These are phyloP conservation scores for Eremochloa ophiuroides DNA, from an alignment of 176 grass and related monocot species.

Conservation along the genomic window DNA sequence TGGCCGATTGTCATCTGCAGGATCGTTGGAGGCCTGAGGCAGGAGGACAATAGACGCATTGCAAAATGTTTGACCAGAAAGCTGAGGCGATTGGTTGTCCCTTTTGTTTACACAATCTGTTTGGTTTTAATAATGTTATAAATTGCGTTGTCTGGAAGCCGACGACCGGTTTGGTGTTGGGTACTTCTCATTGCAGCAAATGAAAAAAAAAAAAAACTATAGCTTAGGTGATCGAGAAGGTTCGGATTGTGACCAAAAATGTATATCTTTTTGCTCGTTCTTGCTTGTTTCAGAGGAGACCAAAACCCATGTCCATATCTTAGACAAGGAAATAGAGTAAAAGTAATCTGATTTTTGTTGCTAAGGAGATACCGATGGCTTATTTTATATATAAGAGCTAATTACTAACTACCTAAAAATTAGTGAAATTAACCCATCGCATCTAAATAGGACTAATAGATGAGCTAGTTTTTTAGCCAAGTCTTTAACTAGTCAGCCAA, in stretches of 20 bases:
- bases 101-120: neutral
- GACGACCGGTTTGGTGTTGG: neutral
- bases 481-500: too few species aligned
- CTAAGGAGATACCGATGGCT: too few species aligned
- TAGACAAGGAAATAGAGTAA: neutral
- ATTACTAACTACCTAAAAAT: too few species aligned
- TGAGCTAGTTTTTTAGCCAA: too few species aligned
- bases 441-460: too few species aligned
- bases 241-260: neutral
- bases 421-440: too few species aligned
- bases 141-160: neutral
- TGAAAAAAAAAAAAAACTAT: neutral
- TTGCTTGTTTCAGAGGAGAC: neutral
- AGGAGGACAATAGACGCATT: neutral
- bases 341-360: neutral
- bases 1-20: neutral
- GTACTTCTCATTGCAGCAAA: constrained; percentile 6
- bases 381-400: too few species aligned
- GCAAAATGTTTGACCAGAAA: constrained; percentile 21
- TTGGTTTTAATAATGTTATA: neutral
- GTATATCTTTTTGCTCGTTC: neutral
- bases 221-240: neutral
- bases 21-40: neutral
- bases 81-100: neutral
- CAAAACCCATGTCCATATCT: neutral